Evolutionary conservation across 129 eudicot genomes (phyloP).

Genomic region (Lactuca sativa): DNA sequence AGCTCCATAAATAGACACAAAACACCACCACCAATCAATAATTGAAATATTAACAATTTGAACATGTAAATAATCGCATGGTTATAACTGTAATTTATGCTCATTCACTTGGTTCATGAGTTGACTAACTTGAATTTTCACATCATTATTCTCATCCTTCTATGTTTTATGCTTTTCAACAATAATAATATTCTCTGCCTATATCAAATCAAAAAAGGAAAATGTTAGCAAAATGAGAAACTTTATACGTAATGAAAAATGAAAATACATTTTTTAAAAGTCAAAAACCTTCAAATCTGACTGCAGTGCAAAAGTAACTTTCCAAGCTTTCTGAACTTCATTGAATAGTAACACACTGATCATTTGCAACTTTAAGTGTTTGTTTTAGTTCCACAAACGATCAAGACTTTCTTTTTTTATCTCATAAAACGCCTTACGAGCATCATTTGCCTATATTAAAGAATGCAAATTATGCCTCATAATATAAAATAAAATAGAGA

Average conservation of each 20-base stretch:
- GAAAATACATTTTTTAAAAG: slow-evolving; percentile 1
- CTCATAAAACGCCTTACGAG: slow-evolving; percentile 81
- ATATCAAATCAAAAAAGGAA: slow-evolving; percentile 24
- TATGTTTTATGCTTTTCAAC: slow-evolving; percentile 74
- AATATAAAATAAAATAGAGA: background rate
- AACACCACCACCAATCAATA: background rate
- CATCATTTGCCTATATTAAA: slow-evolving; percentile 81
- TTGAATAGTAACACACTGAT: slow-evolving; percentile 88
- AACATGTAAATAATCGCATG: slow-evolving; percentile 81
- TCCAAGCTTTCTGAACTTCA: slow-evolving; percentile 99
- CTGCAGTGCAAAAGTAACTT: slow-evolving; percentile 90
- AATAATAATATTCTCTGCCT: slow-evolving; percentile 80
- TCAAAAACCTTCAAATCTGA: slow-evolving; percentile 80
- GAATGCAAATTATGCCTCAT: slow-evolving; percentile 7
- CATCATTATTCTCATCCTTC: slow-evolving; percentile 78
- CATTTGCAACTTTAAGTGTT: slow-evolving; percentile 81
- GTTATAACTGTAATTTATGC: slow-evolving; percentile 69
- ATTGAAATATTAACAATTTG: background rate
- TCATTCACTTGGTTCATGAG: slow-evolving; percentile 71
- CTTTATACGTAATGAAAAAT: background rate
- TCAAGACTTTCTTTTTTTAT: slow-evolving; percentile 74
- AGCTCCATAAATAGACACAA: slow-evolving; percentile 6
- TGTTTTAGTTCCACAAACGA: slow-evolving; percentile 50
- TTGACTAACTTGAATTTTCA: slow-evolving; percentile 76
- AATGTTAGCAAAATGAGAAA: slow-evolving; percentile 2